Conservation (phyloP, 768 basidiomycete genomes). For the Pleurotus salmoneostramineus region DNA sequence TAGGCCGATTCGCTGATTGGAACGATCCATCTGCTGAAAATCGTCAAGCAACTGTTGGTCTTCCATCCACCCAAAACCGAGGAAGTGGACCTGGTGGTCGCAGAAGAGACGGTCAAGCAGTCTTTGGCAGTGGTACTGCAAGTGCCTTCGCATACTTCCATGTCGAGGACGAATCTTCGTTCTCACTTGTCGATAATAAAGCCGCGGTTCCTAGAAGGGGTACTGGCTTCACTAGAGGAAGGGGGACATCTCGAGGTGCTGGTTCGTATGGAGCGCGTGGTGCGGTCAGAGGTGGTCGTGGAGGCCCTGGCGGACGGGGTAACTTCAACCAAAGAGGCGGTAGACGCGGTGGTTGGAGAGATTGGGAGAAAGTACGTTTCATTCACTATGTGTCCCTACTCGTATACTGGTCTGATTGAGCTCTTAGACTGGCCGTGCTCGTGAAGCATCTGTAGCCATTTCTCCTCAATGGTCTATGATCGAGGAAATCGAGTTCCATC, state of each 20-base stretch:
- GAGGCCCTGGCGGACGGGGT: conserved; percentile 39
- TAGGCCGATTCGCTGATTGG: conserved; percentile 98
- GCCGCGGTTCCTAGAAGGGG: conserved; percentile 66
- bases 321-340: conserved; percentile 42
- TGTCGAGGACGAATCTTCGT: conserved; percentile 95
- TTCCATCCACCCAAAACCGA: conserved; percentile 45
- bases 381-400: not conserved
- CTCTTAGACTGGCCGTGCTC: conserved; percentile 67
- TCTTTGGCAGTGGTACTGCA: conserved; percentile 86
- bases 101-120: conserved; percentile 68
- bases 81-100: conserved; percentile 49
- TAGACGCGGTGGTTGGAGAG: conserved; percentile 76
- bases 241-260: conserved; percentile 48
- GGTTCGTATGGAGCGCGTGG: conserved; percentile 39
- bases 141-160: conserved; percentile 97
- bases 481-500: conserved; percentile 96
- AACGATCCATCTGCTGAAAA: conserved; percentile 71
- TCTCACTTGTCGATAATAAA: conserved; percentile 95
- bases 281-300: conserved; percentile 40
- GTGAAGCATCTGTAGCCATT: conserved; percentile 93
- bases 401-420: conserved; percentile 8
- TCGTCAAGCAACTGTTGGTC: conserved; percentile 52
- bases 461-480: conserved; percentile 91
- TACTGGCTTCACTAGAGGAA: conserved; percentile 57
- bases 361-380: conserved; percentile 83